phyloP scores from a whole-genome alignment of 306 rosid species.

The Dalbergia oliveri region DNA sequence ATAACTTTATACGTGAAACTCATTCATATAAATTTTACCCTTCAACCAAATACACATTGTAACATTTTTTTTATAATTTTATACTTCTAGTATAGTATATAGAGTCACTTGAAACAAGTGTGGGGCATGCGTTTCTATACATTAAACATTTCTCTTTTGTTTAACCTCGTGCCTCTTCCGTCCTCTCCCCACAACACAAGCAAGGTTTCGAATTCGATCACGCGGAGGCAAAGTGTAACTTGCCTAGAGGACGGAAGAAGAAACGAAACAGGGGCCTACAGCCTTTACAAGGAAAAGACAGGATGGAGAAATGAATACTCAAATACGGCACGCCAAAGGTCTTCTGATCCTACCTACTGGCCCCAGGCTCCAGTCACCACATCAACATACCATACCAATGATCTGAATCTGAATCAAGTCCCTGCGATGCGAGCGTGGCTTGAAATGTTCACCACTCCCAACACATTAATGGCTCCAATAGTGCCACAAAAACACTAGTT shows the following conservation, averaged over 20 bases:
- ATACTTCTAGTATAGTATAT: no score
- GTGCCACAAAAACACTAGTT: not conserved
- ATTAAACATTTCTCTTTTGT: not conserved
- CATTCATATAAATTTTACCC: no score
- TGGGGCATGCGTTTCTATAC: no score
- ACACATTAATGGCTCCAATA: not conserved
- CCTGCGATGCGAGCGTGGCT: not conserved
- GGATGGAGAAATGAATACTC: slow-evolving; percentile 23
- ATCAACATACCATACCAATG: not conserved
- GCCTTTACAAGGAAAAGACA: slow-evolving; percentile 39
- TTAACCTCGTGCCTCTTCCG: not conserved
- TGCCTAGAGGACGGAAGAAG: not conserved
- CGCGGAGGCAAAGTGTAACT: slow-evolving; percentile 8
- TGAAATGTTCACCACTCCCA: not conserved
- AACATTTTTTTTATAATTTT: no score
- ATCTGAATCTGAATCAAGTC: not conserved
- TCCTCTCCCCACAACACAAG: not conserved
- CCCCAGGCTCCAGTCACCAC: not conserved
- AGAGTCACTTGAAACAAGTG: no score
- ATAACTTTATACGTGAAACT: no score
- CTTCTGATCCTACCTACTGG: not conserved
- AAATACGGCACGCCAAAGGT: slow-evolving; percentile 64
- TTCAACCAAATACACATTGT: no score
- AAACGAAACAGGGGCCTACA: slow-evolving; percentile 32
- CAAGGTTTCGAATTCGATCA: not conserved